Percentiles rank a stretch among this genome's conserved stretches.
Evolutionary conservation across 768 basidiomycete species (phyloP).

Genomic region (Pleurotus citrinopileatus): DNA sequence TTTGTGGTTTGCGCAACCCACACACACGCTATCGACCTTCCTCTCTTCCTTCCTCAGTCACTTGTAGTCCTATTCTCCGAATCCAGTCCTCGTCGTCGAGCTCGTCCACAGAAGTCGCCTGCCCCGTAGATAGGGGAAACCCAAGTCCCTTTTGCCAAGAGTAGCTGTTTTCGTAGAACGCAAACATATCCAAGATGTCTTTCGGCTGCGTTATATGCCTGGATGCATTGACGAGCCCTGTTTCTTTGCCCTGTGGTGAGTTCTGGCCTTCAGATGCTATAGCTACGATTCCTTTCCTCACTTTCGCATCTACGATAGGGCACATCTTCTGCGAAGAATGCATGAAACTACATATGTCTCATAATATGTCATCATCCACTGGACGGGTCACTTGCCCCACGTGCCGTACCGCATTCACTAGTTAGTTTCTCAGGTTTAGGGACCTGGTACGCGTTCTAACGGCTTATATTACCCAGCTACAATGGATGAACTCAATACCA

Average conservation of each 20-base stretch:
- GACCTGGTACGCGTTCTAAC: no score
- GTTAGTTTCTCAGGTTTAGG: background rate
- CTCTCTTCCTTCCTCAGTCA: background rate
- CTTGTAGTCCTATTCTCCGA: background rate
- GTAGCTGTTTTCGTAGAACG: no score
- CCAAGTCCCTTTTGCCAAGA: no score
- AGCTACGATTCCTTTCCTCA: background rate
- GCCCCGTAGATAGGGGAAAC: no score
- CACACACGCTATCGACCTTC: background rate
- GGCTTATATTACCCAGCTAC: no score
- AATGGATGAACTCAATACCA: conserved; percentile 1
- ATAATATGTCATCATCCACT: conserved; percentile 2
- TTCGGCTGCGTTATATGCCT: conserved; percentile 10
- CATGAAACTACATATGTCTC: conserved; percentile 3
- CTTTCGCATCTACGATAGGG: background rate
- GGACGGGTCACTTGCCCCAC: conserved; percentile 4
- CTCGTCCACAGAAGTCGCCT: no score
- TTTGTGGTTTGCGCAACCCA: background rate
- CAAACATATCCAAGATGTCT: no score
- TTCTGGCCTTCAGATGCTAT: background rate
- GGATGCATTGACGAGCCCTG: conserved; percentile 8
- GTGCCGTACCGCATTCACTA: background rate
- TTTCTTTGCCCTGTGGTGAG: conserved; percentile 12
- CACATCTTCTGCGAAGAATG: conserved; percentile 12
- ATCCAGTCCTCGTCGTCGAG: background rate